phyloP scores from a whole-genome alignment of 2,329 filamentous ascomycete species.

The Microascus cirrosus region DNA sequence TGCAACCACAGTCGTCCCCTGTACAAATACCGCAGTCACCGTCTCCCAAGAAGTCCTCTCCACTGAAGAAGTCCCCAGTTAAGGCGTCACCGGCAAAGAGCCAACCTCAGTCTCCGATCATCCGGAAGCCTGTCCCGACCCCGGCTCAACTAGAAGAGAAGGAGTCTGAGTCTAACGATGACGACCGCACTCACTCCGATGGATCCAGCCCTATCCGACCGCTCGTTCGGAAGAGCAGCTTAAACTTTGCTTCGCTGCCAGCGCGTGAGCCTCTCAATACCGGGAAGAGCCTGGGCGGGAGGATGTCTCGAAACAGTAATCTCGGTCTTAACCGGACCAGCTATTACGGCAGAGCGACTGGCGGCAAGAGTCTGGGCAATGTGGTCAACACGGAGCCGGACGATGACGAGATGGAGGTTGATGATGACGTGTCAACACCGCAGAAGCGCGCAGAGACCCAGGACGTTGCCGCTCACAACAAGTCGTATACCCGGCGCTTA shows the following conservation, averaged over 20 bases:
- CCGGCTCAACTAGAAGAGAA: background rate
- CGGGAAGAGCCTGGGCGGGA: constrained; percentile 71
- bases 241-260: constrained; percentile 87
- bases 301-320: constrained; percentile 67
- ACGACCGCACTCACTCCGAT: constrained; percentile 52
- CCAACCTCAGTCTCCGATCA: constrained; percentile 1
- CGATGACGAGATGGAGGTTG: constrained; percentile 41
- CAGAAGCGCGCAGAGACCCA: constrained; percentile 28
- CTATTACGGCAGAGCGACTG: constrained; percentile 62
- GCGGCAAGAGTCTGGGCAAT: constrained; percentile 58
- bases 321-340: constrained; percentile 62
- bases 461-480: constrained; percentile 47
- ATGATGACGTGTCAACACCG: constrained; percentile 26
- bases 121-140: constrained; percentile 6
- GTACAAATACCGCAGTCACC: constrained; percentile 5
- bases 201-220: constrained; percentile 65
- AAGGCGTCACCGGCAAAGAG: constrained; percentile 2
- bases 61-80: constrained; percentile 10
- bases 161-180: constrained; percentile 25
- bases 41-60: constrained; percentile 12
- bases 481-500: constrained; percentile 85
- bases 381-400: constrained; percentile 13
- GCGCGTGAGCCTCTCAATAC: constrained; percentile 76
- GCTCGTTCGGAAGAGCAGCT: constrained; percentile 80
- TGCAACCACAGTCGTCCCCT: constrained; percentile 4